Percentiles rank a stretch among this genome's conserved stretches.
Conservation (phyloP, 257 asterid species). For the Nicotiana undulata region DNA sequence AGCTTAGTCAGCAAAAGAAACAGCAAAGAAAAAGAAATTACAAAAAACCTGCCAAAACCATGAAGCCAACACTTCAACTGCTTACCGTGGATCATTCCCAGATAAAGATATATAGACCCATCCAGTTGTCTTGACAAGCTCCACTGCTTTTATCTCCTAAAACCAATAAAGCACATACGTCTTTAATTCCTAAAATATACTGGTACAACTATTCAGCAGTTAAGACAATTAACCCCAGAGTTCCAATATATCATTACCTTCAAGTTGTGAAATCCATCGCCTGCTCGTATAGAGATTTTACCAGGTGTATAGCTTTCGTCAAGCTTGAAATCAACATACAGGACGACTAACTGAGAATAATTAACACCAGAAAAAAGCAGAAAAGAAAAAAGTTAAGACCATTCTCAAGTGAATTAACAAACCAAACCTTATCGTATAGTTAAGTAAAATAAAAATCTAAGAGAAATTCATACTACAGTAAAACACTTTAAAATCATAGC, state of each 20-base stretch:
- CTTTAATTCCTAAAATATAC: not conserved
- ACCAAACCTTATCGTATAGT: not conserved
- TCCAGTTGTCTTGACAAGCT: conserved; percentile 83
- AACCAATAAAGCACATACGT: not conserved
- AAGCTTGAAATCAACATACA: conserved; percentile 90
- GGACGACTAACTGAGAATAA: conserved; percentile 37
- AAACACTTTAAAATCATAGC: not conserved
- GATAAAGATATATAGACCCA: conserved; percentile 87
- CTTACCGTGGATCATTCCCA: conserved; percentile 86
- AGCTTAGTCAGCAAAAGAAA: not conserved
- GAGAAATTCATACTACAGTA: not conserved
- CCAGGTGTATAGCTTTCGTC: conserved; percentile 98
- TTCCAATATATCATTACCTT: conserved; percentile 38
- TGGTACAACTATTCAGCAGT: not conserved
- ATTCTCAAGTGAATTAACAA: not conserved
- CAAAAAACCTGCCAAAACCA: conserved; percentile 3
- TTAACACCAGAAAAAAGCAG: not conserved
- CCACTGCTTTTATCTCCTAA: conserved; percentile 84
- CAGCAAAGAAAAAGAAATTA: not conserved
- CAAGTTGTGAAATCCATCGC: conserved; percentile 95
- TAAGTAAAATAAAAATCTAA: not conserved
- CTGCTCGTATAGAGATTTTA: conserved; percentile 82
- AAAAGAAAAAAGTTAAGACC: not conserved
- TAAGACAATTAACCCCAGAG: not conserved
- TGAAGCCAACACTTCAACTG: not conserved